These are phyloP conservation scores for Sporisorium reilianum DNA, from an alignment of 1,284 basidiomycete species.

Conservation along the genomic window DNA sequence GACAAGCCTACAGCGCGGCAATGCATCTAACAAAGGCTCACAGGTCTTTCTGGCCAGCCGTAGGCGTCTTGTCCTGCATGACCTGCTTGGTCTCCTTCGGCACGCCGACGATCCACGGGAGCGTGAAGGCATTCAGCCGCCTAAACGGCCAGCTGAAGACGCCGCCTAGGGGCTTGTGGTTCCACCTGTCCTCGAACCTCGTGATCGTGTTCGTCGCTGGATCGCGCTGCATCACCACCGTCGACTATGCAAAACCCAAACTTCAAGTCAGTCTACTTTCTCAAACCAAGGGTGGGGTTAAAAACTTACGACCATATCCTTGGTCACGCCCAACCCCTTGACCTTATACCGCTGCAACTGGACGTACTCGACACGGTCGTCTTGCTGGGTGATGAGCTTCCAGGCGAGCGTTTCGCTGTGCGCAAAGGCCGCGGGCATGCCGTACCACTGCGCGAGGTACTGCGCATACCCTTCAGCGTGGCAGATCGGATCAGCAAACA, in stretches of 20 bases:
- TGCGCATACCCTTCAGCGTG: slow-evolving; percentile 21
- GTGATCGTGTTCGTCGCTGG: slow-evolving; percentile 75
- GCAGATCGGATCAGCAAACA: slow-evolving; percentile 73
- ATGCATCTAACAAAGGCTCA: too few species aligned
- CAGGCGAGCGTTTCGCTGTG: slow-evolving; percentile 73
- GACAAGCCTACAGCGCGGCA: too few species aligned
- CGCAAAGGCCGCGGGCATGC: slow-evolving; percentile 75
- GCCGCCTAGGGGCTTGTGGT: slow-evolving; percentile 52
- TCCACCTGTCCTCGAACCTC: slow-evolving; percentile 76
- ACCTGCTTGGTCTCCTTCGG: slow-evolving; percentile 20
- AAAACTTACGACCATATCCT: slow-evolving; percentile 73
- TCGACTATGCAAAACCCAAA: slow-evolving; percentile 39
- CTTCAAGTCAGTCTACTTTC: too few species aligned
- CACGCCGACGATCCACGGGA: slow-evolving; percentile 32
- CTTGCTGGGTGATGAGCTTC: slow-evolving; percentile 73
- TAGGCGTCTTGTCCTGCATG: background rate
- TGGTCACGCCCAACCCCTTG: slow-evolving; percentile 71
- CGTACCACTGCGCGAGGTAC: slow-evolving; percentile 74
- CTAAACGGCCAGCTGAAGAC: slow-evolving; percentile 29
- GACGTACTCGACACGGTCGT: slow-evolving; percentile 75
- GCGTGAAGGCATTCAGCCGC: slow-evolving; percentile 26
- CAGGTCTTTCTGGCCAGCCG: too few species aligned
- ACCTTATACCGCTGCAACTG: slow-evolving; percentile 76
- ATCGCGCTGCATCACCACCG: slow-evolving; percentile 77
- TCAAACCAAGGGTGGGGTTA: background rate